Evolutionary conservation across 108 stramenopile species (phyloP), one percentile per base, ranked within the genome.

Genomic region (Pseudonitzschia delicatissima): DNA sequence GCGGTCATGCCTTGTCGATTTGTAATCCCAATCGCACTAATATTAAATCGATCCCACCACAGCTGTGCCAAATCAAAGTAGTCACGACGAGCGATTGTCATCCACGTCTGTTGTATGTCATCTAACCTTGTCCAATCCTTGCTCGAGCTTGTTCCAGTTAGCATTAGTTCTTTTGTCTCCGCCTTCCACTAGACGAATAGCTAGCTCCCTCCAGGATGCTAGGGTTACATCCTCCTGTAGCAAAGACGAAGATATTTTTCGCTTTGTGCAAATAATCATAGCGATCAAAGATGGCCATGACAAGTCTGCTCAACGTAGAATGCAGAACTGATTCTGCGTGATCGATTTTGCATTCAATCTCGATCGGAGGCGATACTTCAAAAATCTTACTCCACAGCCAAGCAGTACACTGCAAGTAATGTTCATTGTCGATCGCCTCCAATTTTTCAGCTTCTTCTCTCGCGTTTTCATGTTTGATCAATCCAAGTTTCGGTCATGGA

Each of bases 1-100:
- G 79, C 64, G 1, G 90, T 91, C 87, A 91, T 83, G 25, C 82
- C 84, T 55, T 91, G 90, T 42, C 90, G 79, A 49, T 80, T 75
- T 9, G 13, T 42, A 29, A 62, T 49, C 57, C 80, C 84, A 6
- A 68, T 66, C 52, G 76, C 61, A 3, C 79, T 32, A 21, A 73
- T 62, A 20, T 84, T 44, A 25, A 51, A 23, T 25, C 7, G 20
- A 6, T 51, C 21, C 50, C 50, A 51, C 34, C 59, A 58, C 17
- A 74, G 27, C 2, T 76, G 55, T 0, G 86, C 64, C 37, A 77
- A 57, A 17, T 66, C 57, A 11, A 77, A 42, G 49, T 68, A 58
- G 31, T 82, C 78, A 5, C 79, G 77, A n/a, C 81, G 81, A 9
- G 78, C 84, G 12, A 71, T 71, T 2, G 28, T 26, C n/a, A 71